phyloP scores from a whole-genome alignment of 2,329 filamentous ascomycete species.

The Talaromyces sp. region DNA sequence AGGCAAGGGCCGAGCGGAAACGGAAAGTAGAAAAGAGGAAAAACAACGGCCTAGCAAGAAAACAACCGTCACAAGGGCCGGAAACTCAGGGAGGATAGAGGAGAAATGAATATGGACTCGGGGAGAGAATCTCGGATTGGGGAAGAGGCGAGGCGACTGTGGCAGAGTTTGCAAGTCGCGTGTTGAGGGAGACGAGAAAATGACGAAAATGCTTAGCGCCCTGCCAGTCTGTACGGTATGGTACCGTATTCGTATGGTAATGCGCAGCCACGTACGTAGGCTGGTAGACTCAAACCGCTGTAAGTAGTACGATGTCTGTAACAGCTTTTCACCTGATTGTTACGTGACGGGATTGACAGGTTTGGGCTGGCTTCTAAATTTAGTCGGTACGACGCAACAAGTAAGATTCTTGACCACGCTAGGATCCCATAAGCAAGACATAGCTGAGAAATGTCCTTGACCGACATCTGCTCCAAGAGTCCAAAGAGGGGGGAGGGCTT shows the following conservation, averaged over 20 bases:
- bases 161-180: conserved; percentile 11
- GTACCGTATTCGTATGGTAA: neutral
- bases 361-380: neutral
- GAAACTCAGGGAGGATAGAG: neutral
- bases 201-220: conserved; percentile 21
- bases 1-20: neutral
- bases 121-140: neutral
- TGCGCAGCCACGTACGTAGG: neutral
- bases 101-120: neutral
- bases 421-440: neutral
- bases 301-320: neutral
- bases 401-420: neutral
- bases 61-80: neutral
- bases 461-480: neutral
- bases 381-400: neutral
- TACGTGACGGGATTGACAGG: neutral
- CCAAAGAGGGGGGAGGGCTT: neutral
- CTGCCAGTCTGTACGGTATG: neutral
- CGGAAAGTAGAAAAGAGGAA: neutral
- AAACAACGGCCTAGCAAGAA: too few relatives aligned
- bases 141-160: neutral
- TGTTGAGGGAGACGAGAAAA: conserved; percentile 11
- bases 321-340: neutral
- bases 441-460: neutral
- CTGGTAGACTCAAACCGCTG: too few relatives aligned